Conservation (phyloP, 169 alveolate species). For the Ichthyophthirius multifiliis region DNA sequence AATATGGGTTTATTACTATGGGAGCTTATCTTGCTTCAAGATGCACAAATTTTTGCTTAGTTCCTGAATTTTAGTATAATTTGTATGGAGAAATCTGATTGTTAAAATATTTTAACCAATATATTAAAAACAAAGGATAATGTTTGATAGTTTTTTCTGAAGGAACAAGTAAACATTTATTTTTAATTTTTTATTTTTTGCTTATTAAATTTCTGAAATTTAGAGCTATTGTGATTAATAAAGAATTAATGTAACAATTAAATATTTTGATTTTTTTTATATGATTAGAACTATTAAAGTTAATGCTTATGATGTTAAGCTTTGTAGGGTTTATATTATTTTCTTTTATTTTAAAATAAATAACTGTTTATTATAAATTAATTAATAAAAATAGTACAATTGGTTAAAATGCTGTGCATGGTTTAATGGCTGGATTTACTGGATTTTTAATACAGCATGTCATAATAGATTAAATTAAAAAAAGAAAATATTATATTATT, state of each 20-base stretch:
- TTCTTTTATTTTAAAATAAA: not conserved
- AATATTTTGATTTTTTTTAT: conserved; percentile 79
- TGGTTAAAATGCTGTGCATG: conserved; percentile 77
- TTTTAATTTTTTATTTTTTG: conserved; percentile 5
- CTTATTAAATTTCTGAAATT: conserved; percentile 38
- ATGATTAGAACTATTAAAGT: conserved; percentile 72
- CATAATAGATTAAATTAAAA: conserved; percentile 39
- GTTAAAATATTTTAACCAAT: conserved; percentile 48
- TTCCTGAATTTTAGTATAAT: conserved; percentile 77
- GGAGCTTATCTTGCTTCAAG: conserved; percentile 64
- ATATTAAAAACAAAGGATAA: conserved; percentile 53
- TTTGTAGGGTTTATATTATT: conserved; percentile 45
- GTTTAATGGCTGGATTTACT: conserved; percentile 80
- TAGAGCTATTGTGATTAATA: conserved; percentile 52
- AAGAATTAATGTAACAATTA: conserved; percentile 60
- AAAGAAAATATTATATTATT: not conserved
- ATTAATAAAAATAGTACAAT: conserved; percentile 31
- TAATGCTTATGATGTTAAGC: conserved; percentile 71
- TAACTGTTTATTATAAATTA: not conserved
- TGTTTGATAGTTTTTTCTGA: conserved; percentile 78
- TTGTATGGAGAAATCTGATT: conserved; percentile 68
- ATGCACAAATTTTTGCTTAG: conserved; percentile 70
- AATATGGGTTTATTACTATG: conserved; percentile 74
- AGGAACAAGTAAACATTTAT: conserved; percentile 69
- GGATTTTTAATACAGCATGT: conserved; percentile 73